Evolutionary conservation across 2,329 filamentous ascomycete genomes (phyloP).

Genomic region (Calonectria honghensis): DNA sequence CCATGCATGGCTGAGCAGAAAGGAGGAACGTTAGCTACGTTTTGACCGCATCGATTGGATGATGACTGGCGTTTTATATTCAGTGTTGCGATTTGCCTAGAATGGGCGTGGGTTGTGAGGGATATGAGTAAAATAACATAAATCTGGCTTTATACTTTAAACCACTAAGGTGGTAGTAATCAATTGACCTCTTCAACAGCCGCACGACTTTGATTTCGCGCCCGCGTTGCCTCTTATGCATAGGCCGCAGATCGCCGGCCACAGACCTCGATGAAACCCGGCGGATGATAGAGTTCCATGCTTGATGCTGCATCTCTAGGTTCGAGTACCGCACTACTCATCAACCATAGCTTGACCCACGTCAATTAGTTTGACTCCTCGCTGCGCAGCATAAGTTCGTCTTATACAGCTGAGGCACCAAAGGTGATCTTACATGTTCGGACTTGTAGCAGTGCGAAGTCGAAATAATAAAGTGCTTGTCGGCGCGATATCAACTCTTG

Average conservation of each 20-base stretch:
- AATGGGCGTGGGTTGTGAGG: too few relatives aligned
- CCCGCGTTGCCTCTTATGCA: too few relatives aligned
- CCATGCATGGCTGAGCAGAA: not conserved
- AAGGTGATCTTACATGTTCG: not conserved
- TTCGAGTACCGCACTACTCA: too few relatives aligned
- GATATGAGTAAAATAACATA: not conserved
- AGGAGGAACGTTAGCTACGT: not conserved
- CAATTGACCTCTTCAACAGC: not conserved
- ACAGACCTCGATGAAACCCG: not conserved
- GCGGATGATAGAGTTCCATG: too few relatives aligned
- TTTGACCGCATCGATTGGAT: too few relatives aligned
- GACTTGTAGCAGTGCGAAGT: not conserved
- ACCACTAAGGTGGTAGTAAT: not conserved
- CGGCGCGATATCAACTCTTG: too few relatives aligned
- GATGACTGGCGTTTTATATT: not conserved
- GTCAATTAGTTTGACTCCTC: not conserved
- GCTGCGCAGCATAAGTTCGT: not conserved
- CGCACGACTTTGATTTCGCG: not conserved
- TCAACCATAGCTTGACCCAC: too few relatives aligned
- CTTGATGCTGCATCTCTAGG: too few relatives aligned
- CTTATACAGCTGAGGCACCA: not conserved
- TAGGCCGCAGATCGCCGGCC: too few relatives aligned
- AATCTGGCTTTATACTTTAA: not conserved
- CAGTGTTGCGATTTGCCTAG: not conserved
- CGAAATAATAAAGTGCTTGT: not conserved